phyloP scores from a whole-genome alignment of 352 stramenopile genomes.

The Globisporangium carolinianum region DNA sequence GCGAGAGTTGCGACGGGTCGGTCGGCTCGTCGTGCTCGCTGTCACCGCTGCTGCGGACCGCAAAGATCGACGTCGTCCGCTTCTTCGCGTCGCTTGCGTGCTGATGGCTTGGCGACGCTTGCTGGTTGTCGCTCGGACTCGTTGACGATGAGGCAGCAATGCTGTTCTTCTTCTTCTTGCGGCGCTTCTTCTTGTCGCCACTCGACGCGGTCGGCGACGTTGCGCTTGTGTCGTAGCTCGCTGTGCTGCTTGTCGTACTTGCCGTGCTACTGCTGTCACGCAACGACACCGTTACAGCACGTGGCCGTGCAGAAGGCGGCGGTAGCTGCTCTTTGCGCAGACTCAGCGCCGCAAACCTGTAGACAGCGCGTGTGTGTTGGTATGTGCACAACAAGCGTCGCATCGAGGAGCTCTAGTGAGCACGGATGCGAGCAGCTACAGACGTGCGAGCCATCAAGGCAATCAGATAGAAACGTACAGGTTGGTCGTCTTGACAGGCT shows the following conservation, averaged over 20 bases:
- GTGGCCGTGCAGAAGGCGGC: background rate
- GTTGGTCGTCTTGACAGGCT: constrained; percentile 31
- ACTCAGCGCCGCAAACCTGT: constrained; percentile 10
- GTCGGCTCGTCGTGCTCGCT: constrained; percentile 3
- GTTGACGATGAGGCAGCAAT: background rate
- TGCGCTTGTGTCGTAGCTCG: constrained; percentile 14
- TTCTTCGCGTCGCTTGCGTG: constrained; percentile 2
- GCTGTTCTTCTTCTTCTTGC: constrained; percentile 22
- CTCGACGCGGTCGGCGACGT: constrained; percentile 13
- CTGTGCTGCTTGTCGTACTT: constrained; percentile 20
- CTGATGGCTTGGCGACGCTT: background rate
- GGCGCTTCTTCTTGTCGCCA: constrained; percentile 28
- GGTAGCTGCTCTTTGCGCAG: constrained; percentile 2
- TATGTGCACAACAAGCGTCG: background rate
- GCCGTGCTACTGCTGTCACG: constrained; percentile 16
- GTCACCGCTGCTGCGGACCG: constrained; percentile 1
- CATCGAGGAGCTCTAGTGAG: too few relatives aligned
- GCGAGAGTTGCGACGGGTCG: constrained; percentile 38
- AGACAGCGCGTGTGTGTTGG: background rate
- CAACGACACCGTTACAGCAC: background rate
- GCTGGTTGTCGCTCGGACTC: constrained; percentile 1
- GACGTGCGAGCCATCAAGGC: too few relatives aligned
- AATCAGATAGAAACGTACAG: constrained; percentile 14
- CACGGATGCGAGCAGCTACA: background rate
- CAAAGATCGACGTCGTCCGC: constrained; percentile 2